Percentiles rank a stretch among this genome's conserved stretches.
phyloP scores from a whole-genome alignment of 805 yeast species.

The Starmerella powellii region DNA sequence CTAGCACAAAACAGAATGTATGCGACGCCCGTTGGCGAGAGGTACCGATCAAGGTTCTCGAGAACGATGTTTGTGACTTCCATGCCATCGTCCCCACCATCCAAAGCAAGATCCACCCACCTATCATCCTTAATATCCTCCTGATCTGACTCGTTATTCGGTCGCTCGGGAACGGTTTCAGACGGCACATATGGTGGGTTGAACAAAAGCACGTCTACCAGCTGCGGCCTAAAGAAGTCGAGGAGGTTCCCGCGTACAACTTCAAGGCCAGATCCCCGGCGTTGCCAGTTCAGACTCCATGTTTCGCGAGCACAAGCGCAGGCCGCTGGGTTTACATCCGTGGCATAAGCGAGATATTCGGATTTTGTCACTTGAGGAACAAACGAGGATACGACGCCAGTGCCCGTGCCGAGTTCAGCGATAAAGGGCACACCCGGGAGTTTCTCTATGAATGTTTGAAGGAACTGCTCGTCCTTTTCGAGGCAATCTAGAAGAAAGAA shows the following conservation, averaged over 20 bases:
- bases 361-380: constrained; percentile 46
- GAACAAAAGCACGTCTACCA: constrained; percentile 65
- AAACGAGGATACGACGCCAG: constrained; percentile 80
- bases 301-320: constrained; percentile 44
- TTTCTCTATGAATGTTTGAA: constrained; percentile 18
- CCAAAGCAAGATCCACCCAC: constrained; percentile 83
- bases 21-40: constrained; percentile 60
- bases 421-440: constrained; percentile 38
- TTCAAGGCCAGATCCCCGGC: constrained; percentile 35
- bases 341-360: constrained; percentile 43
- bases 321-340: constrained; percentile 76
- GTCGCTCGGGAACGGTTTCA: constrained; percentile 52
- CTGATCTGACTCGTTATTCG: constrained; percentile 28
- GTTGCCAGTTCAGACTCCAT: constrained; percentile 26
- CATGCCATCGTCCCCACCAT: constrained; percentile 91
- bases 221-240: constrained; percentile 24
- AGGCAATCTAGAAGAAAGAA: constrained; percentile 70
- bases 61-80: constrained; percentile 59
- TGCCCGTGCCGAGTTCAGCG: constrained; percentile 81
- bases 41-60: constrained; percentile 38
- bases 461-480: constrained; percentile 42
- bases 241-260: constrained; percentile 46
- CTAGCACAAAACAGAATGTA: constrained; percentile 86
- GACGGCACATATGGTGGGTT: constrained; percentile 98
- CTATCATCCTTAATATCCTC: constrained; percentile 33